Evolutionary conservation across 2,329 filamentous ascomycete species (phyloP).

Genomic region (Aspergillus fumigatus): DNA sequence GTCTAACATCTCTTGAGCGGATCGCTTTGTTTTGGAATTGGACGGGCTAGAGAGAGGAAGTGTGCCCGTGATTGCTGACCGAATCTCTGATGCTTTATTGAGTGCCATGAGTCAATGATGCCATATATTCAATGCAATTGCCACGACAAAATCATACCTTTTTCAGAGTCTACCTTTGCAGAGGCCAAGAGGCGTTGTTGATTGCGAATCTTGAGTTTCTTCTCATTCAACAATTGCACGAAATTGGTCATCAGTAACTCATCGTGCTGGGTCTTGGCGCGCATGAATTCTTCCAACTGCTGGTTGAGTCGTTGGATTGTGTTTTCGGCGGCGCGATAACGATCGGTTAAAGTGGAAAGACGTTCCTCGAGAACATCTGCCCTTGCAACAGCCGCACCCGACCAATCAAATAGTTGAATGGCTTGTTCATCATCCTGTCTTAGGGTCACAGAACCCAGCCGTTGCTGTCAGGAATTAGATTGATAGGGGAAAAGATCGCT

Average conservation of each 20-base stretch:
- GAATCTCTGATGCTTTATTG: conserved; percentile 24
- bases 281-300: conserved; percentile 55
- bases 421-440: conserved; percentile 50
- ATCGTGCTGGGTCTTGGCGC: conserved; percentile 54
- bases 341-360: conserved; percentile 38
- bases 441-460: conserved; percentile 51
- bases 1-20: conserved; percentile 15
- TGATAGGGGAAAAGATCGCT: neutral
- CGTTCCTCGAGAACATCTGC: conserved; percentile 41
- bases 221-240: conserved; percentile 55
- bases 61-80: conserved; percentile 13
- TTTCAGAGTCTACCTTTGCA: conserved; percentile 42
- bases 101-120: neutral
- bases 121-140: neutral
- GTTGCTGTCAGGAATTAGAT: conserved; percentile 40
- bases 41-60: conserved; percentile 10
- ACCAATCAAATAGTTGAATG: conserved; percentile 56
- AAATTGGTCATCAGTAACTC: conserved; percentile 56
- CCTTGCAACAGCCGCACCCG: conserved; percentile 43
- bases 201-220: conserved; percentile 62
- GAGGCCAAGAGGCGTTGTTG: conserved; percentile 53
- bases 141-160: conserved; percentile 22
- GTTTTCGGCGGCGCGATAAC: conserved; percentile 43
- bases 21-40: conserved; percentile 24
- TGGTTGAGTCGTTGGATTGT: conserved; percentile 48